Evolutionary conservation across 495 filamentous ascomycete genomes (phyloP).

Genomic region (Evernia prunastri): DNA sequence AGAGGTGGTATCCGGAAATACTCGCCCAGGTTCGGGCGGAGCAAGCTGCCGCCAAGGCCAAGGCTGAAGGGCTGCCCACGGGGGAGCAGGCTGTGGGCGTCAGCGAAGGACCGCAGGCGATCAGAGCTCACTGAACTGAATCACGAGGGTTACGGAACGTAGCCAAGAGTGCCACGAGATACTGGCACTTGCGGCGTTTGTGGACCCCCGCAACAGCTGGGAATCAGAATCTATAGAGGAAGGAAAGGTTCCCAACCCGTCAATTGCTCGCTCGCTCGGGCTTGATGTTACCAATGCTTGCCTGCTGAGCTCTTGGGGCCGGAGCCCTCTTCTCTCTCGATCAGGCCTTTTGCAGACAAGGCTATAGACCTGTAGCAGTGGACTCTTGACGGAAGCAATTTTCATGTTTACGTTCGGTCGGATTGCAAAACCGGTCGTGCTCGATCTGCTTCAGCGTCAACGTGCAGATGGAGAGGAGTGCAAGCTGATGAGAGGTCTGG

Average conservation of each 20-base stretch:
- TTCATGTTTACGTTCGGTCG: neutral
- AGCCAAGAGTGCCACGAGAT: neutral
- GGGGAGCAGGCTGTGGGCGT: neutral
- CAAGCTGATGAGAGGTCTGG: neutral
- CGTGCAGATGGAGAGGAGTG: neutral
- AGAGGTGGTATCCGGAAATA: constrained; percentile 75
- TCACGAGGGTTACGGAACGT: neutral
- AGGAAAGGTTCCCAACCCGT: neutral
- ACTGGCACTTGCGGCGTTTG: neutral
- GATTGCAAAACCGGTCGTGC: neutral
- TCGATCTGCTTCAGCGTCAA: neutral
- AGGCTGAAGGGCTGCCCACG: neutral
- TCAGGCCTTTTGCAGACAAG: neutral
- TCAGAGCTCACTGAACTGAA: constrained; percentile 3
- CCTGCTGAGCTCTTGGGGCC: neutral
- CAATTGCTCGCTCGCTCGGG: neutral
- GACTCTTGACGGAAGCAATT: neutral
- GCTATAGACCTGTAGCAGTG: neutral
- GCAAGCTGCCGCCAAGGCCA: constrained; percentile 12
- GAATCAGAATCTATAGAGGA: neutral
- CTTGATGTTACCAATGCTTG: neutral
- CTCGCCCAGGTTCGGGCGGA: constrained; percentile 34
- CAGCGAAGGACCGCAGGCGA: neutral
- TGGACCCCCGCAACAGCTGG: neutral
- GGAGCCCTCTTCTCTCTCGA: neutral